phyloP scores from a whole-genome alignment of 805 yeast genomes.

The Wickerhamiella musiphila region DNA sequence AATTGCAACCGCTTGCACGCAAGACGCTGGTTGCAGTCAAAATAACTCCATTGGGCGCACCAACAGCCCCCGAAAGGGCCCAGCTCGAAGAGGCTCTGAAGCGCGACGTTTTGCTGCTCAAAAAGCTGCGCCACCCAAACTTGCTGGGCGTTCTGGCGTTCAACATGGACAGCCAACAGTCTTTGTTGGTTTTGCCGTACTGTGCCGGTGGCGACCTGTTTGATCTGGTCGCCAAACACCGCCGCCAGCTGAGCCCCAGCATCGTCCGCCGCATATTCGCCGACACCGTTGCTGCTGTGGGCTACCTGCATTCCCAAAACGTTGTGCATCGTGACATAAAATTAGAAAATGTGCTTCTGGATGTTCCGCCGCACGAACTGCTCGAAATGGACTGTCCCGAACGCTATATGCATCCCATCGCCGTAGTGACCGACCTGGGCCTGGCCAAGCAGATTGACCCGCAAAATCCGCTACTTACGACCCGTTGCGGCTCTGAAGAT shows the following conservation, averaged over 20 bases:
- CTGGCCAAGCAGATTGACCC: slow-evolving; percentile 53
- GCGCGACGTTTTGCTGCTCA: slow-evolving; percentile 54
- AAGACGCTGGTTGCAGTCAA: slow-evolving; percentile 48
- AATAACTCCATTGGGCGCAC: slow-evolving; percentile 30
- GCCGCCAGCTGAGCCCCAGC: slow-evolving; percentile 29
- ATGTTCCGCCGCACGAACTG: slow-evolving; percentile 23
- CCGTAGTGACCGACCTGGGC: slow-evolving; percentile 76
- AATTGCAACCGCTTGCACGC: slow-evolving; percentile 8
- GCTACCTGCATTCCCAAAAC: slow-evolving; percentile 46
- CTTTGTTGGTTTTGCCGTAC: slow-evolving; percentile 49
- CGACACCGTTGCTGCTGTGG: slow-evolving; percentile 53
- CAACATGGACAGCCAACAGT: slow-evolving; percentile 24
- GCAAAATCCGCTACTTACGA: slow-evolving; percentile 46
- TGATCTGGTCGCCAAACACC: slow-evolving; percentile 34
- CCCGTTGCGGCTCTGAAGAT: slow-evolving; percentile 93
- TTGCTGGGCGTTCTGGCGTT: slow-evolving; percentile 36
- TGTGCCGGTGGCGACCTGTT: slow-evolving; percentile 77
- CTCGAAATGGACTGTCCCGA: slow-evolving; percentile 11
- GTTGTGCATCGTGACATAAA: slow-evolving; percentile 87
- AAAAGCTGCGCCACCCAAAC: slow-evolving; percentile 42
- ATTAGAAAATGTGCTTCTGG: slow-evolving; percentile 58
- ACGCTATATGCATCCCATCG: slow-evolving; percentile 23
- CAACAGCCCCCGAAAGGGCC: slow-evolving; percentile 26
- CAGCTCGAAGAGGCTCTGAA: slow-evolving; percentile 43
- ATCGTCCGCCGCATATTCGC: slow-evolving; percentile 46